Percentiles rank a stretch among this genome's conserved stretches.
Conservation (phyloP, 805 yeast genomes). For the Candida awuae region DNA sequence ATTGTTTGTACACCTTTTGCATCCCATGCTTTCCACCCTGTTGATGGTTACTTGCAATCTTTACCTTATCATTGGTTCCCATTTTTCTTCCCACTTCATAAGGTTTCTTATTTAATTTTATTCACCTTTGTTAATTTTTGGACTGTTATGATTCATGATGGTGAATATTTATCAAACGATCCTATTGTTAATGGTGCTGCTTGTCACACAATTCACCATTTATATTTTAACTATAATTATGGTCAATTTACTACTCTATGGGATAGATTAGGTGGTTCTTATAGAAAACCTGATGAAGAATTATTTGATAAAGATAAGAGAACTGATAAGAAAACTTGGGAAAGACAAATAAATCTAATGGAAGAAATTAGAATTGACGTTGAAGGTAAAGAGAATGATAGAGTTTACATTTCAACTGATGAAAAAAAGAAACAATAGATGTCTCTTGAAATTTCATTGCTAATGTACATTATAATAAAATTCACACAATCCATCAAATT, state of each 20-base stretch:
- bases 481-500: too few relatives aligned
- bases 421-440: conserved; percentile 8
- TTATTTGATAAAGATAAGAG: conserved; percentile 60
- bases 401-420: conserved; percentile 60
- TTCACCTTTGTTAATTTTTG: conserved; percentile 93
- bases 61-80: conserved; percentile 92
- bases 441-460: too few relatives aligned
- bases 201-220: conserved; percentile 94
- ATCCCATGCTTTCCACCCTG: conserved; percentile 97
- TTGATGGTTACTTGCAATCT: conserved; percentile 91
- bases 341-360: conserved; percentile 61
- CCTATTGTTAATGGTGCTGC: conserved; percentile 97
- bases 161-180: conserved; percentile 87
- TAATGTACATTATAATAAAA: too few relatives aligned
- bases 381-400: conserved; percentile 72
- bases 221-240: conserved; percentile 95
- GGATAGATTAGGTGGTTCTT: conserved; percentile 94
- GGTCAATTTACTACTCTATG: conserved; percentile 98
- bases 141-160: conserved; percentile 99
- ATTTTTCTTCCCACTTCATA: conserved; percentile 85
- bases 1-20: conserved; percentile 97
- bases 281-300: conserved; percentile 85
- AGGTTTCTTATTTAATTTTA: conserved; percentile 67
- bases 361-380: conserved; percentile 70
- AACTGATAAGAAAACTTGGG: conserved; percentile 57